Conservation (phyloP, 768 basidiomycete genomes). For the Pilatotrama ljubarskyi region DNA sequence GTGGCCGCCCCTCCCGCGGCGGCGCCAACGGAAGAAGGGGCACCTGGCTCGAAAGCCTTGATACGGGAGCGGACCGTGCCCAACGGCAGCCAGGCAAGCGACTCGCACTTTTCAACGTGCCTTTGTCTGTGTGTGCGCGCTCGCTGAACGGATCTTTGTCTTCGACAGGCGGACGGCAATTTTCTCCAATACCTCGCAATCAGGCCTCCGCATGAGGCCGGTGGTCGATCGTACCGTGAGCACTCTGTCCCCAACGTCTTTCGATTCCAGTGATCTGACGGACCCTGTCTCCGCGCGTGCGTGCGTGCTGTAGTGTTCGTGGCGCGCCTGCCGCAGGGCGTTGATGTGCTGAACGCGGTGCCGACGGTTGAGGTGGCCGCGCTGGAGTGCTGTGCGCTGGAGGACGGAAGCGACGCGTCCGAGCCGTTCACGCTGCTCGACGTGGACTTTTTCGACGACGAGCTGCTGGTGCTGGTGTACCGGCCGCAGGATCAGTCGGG, state of each 20-base stretch:
- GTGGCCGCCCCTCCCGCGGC: not conserved
- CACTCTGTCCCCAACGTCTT: slow-evolving; percentile 22
- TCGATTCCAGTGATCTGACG: slow-evolving; percentile 6
- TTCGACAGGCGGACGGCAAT: slow-evolving; percentile 19
- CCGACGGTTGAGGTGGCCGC: slow-evolving; percentile 46
- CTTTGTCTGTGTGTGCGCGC: not conserved
- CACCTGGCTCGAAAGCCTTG: slow-evolving; percentile 23
- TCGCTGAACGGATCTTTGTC: slow-evolving; percentile 15
- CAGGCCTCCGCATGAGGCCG: slow-evolving; percentile 37
- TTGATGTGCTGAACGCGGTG: slow-evolving; percentile 39
- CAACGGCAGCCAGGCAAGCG: slow-evolving; percentile 51
- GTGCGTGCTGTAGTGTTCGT: slow-evolving; percentile 50
- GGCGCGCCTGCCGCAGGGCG: slow-evolving; percentile 51
- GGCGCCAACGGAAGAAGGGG: not conserved
- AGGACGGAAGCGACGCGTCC: slow-evolving; percentile 39
- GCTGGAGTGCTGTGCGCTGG: slow-evolving; percentile 53
- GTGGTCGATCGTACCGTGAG: slow-evolving; percentile 46
- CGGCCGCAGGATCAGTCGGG: slow-evolving; percentile 48
- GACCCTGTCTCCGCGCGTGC: not conserved
- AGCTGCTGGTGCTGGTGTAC: slow-evolving; percentile 64
- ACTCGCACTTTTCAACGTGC: slow-evolving; percentile 20
- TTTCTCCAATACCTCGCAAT: slow-evolving; percentile 55
- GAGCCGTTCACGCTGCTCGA: slow-evolving; percentile 57
- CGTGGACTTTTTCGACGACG: slow-evolving; percentile 79
- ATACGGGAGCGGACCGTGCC: slow-evolving; percentile 56